A percentile compares a stretch with the other conserved stretches of the same genome.
These are phyloP conservation scores for Chrysoporthe puriensis DNA, from an alignment of 2,329 filamentous ascomycete genomes.

Conservation along the genomic window DNA sequence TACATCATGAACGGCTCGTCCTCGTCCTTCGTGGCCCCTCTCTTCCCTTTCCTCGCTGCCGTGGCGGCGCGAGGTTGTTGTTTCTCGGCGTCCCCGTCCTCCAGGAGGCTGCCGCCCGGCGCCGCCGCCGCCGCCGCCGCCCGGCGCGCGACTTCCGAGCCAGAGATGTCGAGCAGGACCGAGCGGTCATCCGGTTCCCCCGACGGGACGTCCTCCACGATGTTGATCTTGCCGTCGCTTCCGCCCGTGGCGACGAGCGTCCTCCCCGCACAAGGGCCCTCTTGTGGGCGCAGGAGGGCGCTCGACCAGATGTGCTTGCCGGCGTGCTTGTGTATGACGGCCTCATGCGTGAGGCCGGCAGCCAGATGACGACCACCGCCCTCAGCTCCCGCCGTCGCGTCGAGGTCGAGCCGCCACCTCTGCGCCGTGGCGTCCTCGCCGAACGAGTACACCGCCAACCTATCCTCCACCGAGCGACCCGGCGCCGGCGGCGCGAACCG, in stretches of 20 bases:
- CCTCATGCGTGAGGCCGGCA: conserved; percentile 52
- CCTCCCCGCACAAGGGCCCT: neutral
- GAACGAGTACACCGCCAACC: conserved; percentile 64
- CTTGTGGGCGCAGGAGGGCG: conserved; percentile 44
- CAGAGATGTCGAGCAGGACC: neutral
- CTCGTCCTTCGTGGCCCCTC: conserved; percentile 9
- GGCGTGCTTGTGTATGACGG: conserved; percentile 66
- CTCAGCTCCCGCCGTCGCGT: conserved; percentile 23
- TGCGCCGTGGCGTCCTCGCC: conserved; percentile 83
- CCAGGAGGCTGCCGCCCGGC: neutral
- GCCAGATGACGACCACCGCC: conserved; percentile 17
- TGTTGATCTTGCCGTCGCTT: conserved; percentile 73
- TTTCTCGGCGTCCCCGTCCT: no score
- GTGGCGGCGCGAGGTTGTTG: neutral
- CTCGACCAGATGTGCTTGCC: conserved; percentile 94
- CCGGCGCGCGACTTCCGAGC: conserved; percentile 2
- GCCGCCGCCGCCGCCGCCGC: neutral
- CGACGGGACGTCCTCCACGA: conserved; percentile 41
- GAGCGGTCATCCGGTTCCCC: conserved; percentile 9
- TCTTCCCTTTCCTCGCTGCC: neutral
- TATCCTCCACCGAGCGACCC: conserved; percentile 1
- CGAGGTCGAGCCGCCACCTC: conserved; percentile 65
- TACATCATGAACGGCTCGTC: conserved; percentile 48
- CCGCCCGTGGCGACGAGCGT: conserved; percentile 71
- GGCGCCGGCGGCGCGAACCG: conserved; percentile 53